Evolutionary conservation across 768 basidiomycete genomes (phyloP), one percentile per base, ranked within the genome.

Genomic region (Coprinopsis sp.): DNA sequence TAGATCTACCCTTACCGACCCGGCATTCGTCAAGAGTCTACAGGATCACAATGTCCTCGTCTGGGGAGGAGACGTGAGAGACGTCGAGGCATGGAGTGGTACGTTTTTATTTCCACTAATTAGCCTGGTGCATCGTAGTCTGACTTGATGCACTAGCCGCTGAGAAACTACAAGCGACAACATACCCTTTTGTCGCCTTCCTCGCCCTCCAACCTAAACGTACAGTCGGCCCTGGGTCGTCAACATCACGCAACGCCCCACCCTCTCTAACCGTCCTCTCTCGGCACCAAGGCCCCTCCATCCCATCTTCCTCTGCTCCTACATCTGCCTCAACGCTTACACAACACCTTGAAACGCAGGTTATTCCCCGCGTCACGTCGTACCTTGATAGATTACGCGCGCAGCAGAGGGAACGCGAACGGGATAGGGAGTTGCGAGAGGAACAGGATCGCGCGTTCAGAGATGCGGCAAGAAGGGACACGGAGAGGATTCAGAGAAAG

Each of bases 131-230:
- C 18, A 37, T 25, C 27, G 14, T 28, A 18, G 29, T 23, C 31
- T 16, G 12, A 11, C 43, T 31, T 42, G 27, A 36, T 24, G 21
- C 21, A 10, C 10, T 39, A 73, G 72, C 71, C 31, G 70, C 81
- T 11, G 78, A 85, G 58, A 89, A 87, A 60, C 69, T 97, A 1
- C 82, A 89, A 58, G 84, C 85, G 2, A 92, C 93, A 1, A 91
- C 93, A 0, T 96, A 87, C 57, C 96, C 95, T 0, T 94, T 94
- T 51, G 74, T 99, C 38, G 89, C 90, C 1, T 99, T 97, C 64
- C 63, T 96, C 38, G 84, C 93, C 1, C 78, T 96, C 38, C 90
- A 97, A 59, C 84, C 90, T 0, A 77, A 77, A 14, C 78, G 79
- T 24, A 71, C 64, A 18, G 61, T 71, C 11, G 53, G 61, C 13